Evolutionary conservation across 257 asterid species (phyloP), one percentile per base, ranked within the genome.

Genomic region (Parsonsia alboflavescens): DNA sequence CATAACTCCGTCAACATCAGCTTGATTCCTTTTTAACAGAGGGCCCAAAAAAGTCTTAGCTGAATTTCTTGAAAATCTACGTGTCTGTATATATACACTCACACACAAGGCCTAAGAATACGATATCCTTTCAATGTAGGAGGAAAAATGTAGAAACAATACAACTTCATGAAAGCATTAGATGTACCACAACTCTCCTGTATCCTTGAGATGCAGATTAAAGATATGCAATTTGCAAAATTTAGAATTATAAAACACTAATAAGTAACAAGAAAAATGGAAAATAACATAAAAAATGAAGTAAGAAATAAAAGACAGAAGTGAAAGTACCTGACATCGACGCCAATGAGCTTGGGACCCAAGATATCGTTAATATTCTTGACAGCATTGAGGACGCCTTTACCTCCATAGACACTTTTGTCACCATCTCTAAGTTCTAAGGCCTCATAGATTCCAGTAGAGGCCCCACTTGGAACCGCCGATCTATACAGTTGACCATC

Each of bases 391-490:
- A 95, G 85, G 30, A 95, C 99, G 3, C 99, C 97, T 82, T 95
- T 95, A 56, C 98, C 99, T 16, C 98, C 99, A 77, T 87, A 95
- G 6, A 90, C 93, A 63, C 77, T 76, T 83, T 89, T 88, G 75
- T 95, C 97, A 11, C 93, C 97, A 75, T 95, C 99, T 83, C 98
- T 90, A 57, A 94, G 90, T 89, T 94, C 98, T 48, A 94, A 83
- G 1, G 99, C 97, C 89, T 94, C 98, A 73, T 94, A 94, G 83
- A 94, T 92, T 87, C 99, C 99, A 28, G 99, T 94, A 52, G 99
- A 92, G 70, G 99, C 99, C 24, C 98, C 99, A 81, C 99, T 94
- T 15, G 99, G 99, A 49, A 94, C 99, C 36, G 99, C 99, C 68
- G 99, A 94, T 56, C 99, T 89, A 49, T 85, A 90, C 9, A 94